Percentiles rank a stretch among this genome's conserved stretches.
Conservation (phyloP, 345 rosid genomes). For the Chamaenerion angustifolium region DNA sequence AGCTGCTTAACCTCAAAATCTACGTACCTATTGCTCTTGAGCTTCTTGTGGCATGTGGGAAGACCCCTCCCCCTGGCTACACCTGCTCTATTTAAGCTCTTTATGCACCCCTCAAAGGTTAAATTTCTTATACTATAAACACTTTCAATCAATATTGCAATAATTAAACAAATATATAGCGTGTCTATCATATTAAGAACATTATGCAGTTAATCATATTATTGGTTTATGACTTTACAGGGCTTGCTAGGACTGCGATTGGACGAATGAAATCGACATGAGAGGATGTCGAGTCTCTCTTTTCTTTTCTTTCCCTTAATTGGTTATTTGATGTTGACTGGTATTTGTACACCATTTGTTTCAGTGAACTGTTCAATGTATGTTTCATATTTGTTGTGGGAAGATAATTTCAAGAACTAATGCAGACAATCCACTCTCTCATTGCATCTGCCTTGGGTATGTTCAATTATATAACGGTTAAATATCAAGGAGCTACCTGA, state of each 20-base stretch:
- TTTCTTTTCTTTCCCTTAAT: background rate
- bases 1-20: constrained; percentile 69
- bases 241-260: constrained; percentile 21
- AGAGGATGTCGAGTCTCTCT: constrained; percentile 31
- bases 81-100: constrained; percentile 54
- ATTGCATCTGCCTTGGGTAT: no score
- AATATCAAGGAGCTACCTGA: no score
- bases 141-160: background rate
- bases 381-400: background rate
- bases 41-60: constrained; percentile 85
- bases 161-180: no score
- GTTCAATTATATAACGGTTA: no score
- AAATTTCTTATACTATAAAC: no score
- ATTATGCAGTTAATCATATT: background rate
- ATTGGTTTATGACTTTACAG: constrained; percentile 7
- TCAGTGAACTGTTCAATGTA: constrained; percentile 3
- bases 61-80: constrained; percentile 93
- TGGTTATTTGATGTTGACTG: constrained; percentile 10
- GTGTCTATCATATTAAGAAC: no score
- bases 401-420: no score
- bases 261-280: constrained; percentile 29
- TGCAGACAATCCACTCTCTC: no score
- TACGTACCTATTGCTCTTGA: constrained; percentile 88
- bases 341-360: constrained; percentile 18
- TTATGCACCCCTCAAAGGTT: background rate